Evolutionary conservation across 108 stramenopile genomes (phyloP).

Genomic region (Cylindrotheca closterium): DNA sequence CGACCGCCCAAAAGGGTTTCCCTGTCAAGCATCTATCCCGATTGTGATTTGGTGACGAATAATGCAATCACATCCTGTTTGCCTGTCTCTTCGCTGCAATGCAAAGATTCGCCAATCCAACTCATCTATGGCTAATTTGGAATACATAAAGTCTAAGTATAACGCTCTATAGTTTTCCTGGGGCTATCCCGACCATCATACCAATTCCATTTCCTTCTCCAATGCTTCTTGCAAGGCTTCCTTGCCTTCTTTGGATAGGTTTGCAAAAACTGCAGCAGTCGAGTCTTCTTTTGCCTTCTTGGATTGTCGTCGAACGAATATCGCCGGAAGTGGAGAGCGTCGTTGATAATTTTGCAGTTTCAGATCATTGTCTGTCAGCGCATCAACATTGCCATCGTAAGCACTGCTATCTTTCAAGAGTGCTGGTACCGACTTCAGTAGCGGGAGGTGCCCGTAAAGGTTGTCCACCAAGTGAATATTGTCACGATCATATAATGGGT

Average conservation of each 20-base stretch:
- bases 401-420: too few species aligned
- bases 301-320: constrained; percentile 57
- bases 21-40: constrained; percentile 57
- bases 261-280: too few species aligned
- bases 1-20: constrained; percentile 51
- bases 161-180: too few species aligned
- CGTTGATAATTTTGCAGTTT: constrained; percentile 61
- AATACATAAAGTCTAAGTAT: too few species aligned
- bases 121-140: constrained; percentile 40
- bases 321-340: constrained; percentile 65
- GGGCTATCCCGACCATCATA: too few species aligned
- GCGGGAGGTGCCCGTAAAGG: constrained; percentile 68
- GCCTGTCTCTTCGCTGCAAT: constrained; percentile 48
- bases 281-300: too few species aligned
- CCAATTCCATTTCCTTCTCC: constrained; percentile 43
- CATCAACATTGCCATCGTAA: constrained; percentile 9
- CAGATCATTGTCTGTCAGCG: constrained; percentile 57
- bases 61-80: constrained; percentile 48
- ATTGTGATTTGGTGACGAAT: constrained; percentile 63
- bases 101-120: constrained; percentile 45
- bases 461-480: constrained; percentile 39
- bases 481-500: constrained; percentile 63
- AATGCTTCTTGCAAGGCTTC: constrained; percentile 40
- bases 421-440: constrained; percentile 45
- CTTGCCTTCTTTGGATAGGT: constrained; percentile 43